Percentiles rank a stretch among this genome's conserved stretches.
These are phyloP conservation scores for Atkinsonella texensis DNA, from an alignment of 2,329 filamentous ascomycete species.

Conservation along the genomic window DNA sequence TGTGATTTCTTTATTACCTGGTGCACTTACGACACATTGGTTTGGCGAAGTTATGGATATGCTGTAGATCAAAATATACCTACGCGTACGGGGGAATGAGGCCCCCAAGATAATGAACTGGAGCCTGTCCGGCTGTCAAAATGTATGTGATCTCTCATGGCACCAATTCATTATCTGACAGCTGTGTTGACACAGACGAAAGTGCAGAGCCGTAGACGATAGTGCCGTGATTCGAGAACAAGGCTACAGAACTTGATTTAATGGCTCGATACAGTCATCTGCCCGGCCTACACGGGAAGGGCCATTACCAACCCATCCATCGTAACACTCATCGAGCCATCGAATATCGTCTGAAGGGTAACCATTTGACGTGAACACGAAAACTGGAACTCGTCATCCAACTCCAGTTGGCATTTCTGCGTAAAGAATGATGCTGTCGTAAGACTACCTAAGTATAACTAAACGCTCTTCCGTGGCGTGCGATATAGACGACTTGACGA, in stretches of 20 bases:
- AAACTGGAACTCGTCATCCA: too few relatives aligned
- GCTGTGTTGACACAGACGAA: constrained; percentile 7
- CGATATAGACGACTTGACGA: not conserved
- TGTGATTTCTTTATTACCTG: constrained; percentile 12
- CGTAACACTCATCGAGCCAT: too few relatives aligned
- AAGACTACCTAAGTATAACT: not conserved
- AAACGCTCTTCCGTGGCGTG: not conserved
- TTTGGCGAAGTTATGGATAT: constrained; percentile 5
- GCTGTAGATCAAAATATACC: constrained; percentile 3
- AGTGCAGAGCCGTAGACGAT: not conserved
- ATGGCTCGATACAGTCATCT: not conserved
- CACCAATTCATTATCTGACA: constrained; percentile 3
- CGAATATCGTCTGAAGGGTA: too few relatives aligned
- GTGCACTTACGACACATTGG: constrained; percentile 14
- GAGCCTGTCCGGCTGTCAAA: not conserved
- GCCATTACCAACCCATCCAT: not conserved
- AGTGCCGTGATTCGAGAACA: not conserved
- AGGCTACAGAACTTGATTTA: not conserved
- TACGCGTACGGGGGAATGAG: not conserved
- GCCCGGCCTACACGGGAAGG: not conserved
- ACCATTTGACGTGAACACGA: too few relatives aligned
- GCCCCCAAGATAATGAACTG: not conserved
- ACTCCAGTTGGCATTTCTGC: too few relatives aligned
- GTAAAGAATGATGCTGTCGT: not conserved
- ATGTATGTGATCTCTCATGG: constrained; percentile 7